Evolutionary conservation across 2,329 filamentous ascomycete species (phyloP), one percentile per base, ranked within the genome.

Genomic region (Penicillium digitatum): DNA sequence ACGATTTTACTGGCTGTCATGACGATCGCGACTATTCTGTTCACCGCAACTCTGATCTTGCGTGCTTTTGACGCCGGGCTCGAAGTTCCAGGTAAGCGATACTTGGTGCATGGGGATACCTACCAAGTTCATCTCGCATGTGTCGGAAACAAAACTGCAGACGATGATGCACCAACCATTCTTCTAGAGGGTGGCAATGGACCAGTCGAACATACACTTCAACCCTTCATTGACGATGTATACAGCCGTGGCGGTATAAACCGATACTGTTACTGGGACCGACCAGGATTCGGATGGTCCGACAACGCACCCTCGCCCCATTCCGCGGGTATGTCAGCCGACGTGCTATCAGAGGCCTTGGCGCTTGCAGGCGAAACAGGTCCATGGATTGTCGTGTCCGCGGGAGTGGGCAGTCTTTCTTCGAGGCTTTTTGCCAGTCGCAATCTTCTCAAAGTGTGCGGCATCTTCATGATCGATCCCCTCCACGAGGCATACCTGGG

Each of bases 301-400:
- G 94, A 99, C 73, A 93, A 94, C 52, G 91, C 93, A 0, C 94
- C 94, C 2, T 96, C 92, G 6, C 94, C 94, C 0, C 87, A 96
- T 65, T 95, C 90, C 5, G 93, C 90, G 5, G 91, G 92, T 40
- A 96, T 96, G 83, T 87, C 89, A n/a, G 87, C 89, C 5, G 91
- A 96, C 67, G 90, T 87, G 0, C 79, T 97, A 26, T 92, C 90
- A 40, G 92, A 97, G 75, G 90, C 91, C 3, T 81, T 99, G 6
- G 86, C 87, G 2, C 79, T 84, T 38, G 85, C 88, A 3, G 91
- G 87, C 26, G 94, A 97, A 74, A 80, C 85, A 45, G 92, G 93
- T 0, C 93, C 94, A 0, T 99, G 89, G 88, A 81, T 99, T 27
- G 79, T 96, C 5, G 87, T 91, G 34, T 91, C 89, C 43, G 89